These are phyloP conservation scores for Boletus insuetus DNA, from an alignment of 768 basidiomycete genomes.

Conservation along the genomic window DNA sequence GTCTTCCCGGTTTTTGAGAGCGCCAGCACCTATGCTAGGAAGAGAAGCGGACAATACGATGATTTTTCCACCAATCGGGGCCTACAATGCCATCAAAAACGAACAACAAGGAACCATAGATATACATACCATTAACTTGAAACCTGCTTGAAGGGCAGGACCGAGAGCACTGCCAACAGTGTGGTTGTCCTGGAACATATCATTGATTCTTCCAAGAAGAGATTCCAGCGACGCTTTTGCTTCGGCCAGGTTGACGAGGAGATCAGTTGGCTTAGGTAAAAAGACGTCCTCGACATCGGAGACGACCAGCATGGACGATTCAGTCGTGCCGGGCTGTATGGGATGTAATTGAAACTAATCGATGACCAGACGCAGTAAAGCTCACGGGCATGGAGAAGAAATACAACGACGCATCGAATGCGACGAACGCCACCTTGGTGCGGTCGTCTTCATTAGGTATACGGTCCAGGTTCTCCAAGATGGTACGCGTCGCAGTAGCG, in stretches of 20 bases:
- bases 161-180: conserved; percentile 92
- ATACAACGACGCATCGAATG: conserved; percentile 88
- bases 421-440: conserved; percentile 90
- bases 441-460: conserved; percentile 93
- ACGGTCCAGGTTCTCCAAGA: conserved; percentile 91
- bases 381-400: conserved; percentile 89
- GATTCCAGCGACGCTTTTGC: conserved; percentile 74
- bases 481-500: conserved; percentile 94
- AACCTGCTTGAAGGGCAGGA: conserved; percentile 92
- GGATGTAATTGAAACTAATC: background rate
- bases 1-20: conserved; percentile 95
- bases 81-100: conserved; percentile 39
- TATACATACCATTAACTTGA: conserved; percentile 79
- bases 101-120: background rate
- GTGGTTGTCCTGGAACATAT: conserved; percentile 98
- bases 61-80: conserved; percentile 93
- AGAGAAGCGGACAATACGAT: conserved; percentile 81
- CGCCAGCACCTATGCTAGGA: conserved; percentile 85
- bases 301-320: conserved; percentile 94
- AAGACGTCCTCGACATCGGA: conserved; percentile 97
- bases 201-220: conserved; percentile 79
- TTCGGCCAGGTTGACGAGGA: conserved; percentile 94
- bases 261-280: conserved; percentile 92
- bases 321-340: conserved; percentile 59
- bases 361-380: background rate